A percentile compares a stretch with the other conserved stretches of the same genome.
Conservation (phyloP, 331 rosid genomes). For the Cydonia oblonga region DNA sequence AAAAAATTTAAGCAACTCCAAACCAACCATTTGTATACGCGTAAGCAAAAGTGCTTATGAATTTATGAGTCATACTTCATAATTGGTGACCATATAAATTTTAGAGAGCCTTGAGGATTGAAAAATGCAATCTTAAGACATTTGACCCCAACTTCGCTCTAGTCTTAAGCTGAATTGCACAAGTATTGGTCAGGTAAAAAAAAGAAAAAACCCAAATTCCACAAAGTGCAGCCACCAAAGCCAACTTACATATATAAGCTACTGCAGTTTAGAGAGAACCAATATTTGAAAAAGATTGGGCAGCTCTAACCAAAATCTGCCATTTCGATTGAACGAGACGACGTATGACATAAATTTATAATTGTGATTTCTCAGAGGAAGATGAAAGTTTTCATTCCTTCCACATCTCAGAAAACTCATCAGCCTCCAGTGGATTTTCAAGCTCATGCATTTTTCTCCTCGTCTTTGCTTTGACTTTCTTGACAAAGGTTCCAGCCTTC, state of each 20-base stretch:
- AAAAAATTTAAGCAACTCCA: too few relatives aligned
- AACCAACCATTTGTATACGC: too few relatives aligned
- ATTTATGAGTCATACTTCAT: too few relatives aligned
- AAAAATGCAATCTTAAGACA: too few relatives aligned
- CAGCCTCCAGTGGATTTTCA: slow-evolving; percentile 71
- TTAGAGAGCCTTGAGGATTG: too few relatives aligned
- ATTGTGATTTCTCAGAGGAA: not conserved
- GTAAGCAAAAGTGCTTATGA: too few relatives aligned
- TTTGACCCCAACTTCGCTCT: too few relatives aligned
- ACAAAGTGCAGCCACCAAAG: not conserved
- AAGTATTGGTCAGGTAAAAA: too few relatives aligned
- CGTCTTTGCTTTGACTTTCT: slow-evolving; percentile 95
- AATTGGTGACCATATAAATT: too few relatives aligned
- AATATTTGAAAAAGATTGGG: not conserved
- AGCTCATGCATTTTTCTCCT: slow-evolving; percentile 94
- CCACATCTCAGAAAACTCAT: slow-evolving; percentile 98
- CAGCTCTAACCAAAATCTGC: slow-evolving; percentile 12
- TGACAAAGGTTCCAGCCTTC: slow-evolving; percentile 69
- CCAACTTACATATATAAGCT: slow-evolving; percentile 9
- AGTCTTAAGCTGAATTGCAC: not conserved
- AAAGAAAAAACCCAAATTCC: too few relatives aligned
- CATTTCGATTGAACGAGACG: slow-evolving; percentile 11
- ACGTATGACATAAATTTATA: not conserved
- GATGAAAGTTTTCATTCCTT: slow-evolving; percentile 34
- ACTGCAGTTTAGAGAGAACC: not conserved